These are phyloP conservation scores for Tremellales sp. DNA, from an alignment of 1,284 basidiomycete species.

Conservation along the genomic window DNA sequence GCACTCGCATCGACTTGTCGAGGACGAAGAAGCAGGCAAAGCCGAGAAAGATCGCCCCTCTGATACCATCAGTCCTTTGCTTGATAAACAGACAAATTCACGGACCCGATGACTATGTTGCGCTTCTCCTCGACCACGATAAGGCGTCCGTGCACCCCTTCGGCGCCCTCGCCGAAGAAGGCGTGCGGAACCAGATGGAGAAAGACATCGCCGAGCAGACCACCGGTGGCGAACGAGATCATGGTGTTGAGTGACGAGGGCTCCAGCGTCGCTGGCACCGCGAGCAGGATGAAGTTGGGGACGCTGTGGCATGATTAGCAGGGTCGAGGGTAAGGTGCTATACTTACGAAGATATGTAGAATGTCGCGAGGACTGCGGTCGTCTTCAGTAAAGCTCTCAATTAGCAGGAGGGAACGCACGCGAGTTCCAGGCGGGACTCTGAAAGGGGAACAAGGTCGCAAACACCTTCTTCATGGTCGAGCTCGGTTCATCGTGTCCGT, in stretches of 20 bases:
- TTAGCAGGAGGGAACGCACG: slow-evolving; percentile 46
- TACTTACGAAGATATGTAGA: slow-evolving; percentile 89
- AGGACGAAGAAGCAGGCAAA: slow-evolving; percentile 85
- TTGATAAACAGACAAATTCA: neutral
- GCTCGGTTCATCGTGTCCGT: slow-evolving; percentile 13
- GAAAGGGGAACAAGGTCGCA: slow-evolving; percentile 73
- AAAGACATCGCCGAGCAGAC: slow-evolving; percentile 83
- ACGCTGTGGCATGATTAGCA: slow-evolving; percentile 53
- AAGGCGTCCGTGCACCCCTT: slow-evolving; percentile 56
- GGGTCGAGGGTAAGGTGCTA: too few relatives aligned
- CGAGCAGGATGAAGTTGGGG: slow-evolving; percentile 85
- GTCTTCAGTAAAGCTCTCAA: slow-evolving; percentile 4
- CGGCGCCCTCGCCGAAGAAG: slow-evolving; percentile 75
- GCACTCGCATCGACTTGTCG: slow-evolving; percentile 80
- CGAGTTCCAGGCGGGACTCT: slow-evolving; percentile 75
- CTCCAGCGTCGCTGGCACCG: slow-evolving; percentile 80
- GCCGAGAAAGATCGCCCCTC: slow-evolving; percentile 73
- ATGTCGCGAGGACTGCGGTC: slow-evolving; percentile 67
- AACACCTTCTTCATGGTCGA: slow-evolving; percentile 56
- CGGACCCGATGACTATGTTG: slow-evolving; percentile 76
- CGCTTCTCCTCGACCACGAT: slow-evolving; percentile 82
- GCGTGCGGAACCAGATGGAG: slow-evolving; percentile 82
- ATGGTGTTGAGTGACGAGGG: slow-evolving; percentile 80
- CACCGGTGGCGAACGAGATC: slow-evolving; percentile 66
- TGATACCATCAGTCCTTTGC: slow-evolving; percentile 33